Evolutionary conservation across 2,329 filamentous ascomycete species (phyloP), one percentile per base, ranked within the genome.

Genomic region (Fusarium nanum): DNA sequence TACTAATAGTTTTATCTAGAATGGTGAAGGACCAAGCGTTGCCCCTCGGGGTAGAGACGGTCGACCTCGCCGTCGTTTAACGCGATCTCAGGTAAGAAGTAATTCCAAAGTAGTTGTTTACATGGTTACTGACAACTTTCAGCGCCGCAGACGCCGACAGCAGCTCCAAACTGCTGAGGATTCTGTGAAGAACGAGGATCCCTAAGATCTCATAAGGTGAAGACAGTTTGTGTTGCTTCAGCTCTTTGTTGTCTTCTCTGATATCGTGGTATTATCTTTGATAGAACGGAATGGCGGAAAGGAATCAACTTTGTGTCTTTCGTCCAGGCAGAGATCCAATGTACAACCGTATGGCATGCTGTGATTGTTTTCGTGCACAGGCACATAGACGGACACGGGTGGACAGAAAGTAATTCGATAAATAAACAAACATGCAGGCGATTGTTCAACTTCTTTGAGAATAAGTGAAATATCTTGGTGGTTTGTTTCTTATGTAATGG

Each of bases 231-330:
- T 18, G 32, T 34, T 18, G 5, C 14, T 34, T 18, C 1, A 34
- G 32, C 8, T 18, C 8, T 6, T 10, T 16, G 10, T 6, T 6
- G 5, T 34, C 8, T 6, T 16, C 32, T 34, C 8, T 34, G 5
- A 0, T 34, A 34, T 34, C 32, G 10, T 34, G 8, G 2, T 3
- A 2, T 34, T 10, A 0, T 18, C 5, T 1, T 34, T 1, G 14
- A 34, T 1, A 5, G 3, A 18, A 2, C 2, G 16, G 16, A 10
- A 34, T 34, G 1, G 16, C 32, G 32, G 16, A 34, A 6, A 34
- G 16, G 16, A 34, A 11, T 34, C 32, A 11, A 0, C 9, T 37
- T 6, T 37, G 32, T 34, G 16, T 4, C 2, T 34, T 18, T 34
- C 16, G 32, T 37, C 16, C 32, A 18, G 9, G 32, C 32, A 18